Base-by-base conservation (phyloP, 1,139 yeast species). In the Diutina catenulata region DNA sequence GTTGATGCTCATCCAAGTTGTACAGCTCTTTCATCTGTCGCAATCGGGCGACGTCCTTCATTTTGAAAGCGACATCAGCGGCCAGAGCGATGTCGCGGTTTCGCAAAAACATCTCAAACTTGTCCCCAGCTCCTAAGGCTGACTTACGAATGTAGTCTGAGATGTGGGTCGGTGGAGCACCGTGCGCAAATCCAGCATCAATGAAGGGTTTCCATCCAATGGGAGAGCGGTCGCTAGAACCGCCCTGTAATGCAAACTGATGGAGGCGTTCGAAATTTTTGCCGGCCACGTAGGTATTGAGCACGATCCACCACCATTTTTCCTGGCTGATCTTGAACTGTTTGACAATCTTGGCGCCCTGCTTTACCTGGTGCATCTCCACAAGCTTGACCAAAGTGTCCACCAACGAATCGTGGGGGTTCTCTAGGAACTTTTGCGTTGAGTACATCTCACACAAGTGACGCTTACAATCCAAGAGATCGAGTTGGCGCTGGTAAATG, bases 191-290 rank as follows among this genome's bases (percentile, higher is more conserved):
- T 24, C 76, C 68, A 27, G 70, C 67, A 10, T 69, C 64, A 37
- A 68, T 80, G 45, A 86, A 76, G 2, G 80, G 76, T 44, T 68
- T 69, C 45, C 78, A 81, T 0, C 93, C 93, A 40, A 86, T 80
- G 0, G 88, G 86, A 1, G 93, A 71, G 47, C 72, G 76, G 40
- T 31, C 35, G n/a, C 68, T 65, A n/a, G 37, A 49, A 39, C 49
- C 51, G 6, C 60, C 51, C 22, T 21, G 24, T n/a, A n/a, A n/a
- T n/a, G 63, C 55, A 46, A 70, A 70, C 41, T 65, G 66, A 43
- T 62, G 72, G 27, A 88, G 55, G 37, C 74, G 76, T 22, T 77
- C 82, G 63, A 81, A 83, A 38, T 78, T 76, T 6, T 70, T 64
- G 2, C 64, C 50, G 11, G 64, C 57, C 1, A 76, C 63, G 38